Evolutionary conservation across 2,329 filamentous ascomycete species (phyloP).

Genomic region (Epichloe amarillans): DNA sequence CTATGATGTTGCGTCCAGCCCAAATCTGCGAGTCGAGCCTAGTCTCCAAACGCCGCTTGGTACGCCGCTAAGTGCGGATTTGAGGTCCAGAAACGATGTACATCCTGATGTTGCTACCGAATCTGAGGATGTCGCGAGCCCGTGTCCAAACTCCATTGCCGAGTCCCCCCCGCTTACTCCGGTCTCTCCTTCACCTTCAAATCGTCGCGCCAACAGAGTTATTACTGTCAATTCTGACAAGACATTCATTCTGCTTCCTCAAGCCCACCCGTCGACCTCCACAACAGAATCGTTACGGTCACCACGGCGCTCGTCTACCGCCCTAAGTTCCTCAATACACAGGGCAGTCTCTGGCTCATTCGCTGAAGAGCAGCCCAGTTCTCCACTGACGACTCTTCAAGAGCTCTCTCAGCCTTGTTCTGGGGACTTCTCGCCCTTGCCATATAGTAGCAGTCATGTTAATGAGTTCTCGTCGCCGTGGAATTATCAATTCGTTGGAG

Average conservation of each 20-base stretch:
- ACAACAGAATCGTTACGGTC: conserved; percentile 23
- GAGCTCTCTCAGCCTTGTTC: conserved; percentile 19
- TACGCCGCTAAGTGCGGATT: not conserved
- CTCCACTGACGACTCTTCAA: conserved; percentile 33
- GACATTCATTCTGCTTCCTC: conserved; percentile 39
- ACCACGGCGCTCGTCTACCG: conserved; percentile 30
- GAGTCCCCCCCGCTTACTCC: not conserved
- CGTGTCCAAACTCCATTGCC: not conserved
- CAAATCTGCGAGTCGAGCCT: not conserved
- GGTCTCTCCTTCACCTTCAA: conserved; percentile 16
- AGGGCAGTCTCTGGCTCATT: conserved; percentile 8
- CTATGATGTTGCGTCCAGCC: not conserved
- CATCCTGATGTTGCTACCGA: not conserved
- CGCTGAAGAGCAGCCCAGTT: conserved; percentile 34
- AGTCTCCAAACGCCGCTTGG: not conserved
- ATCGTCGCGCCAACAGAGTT: conserved; percentile 19
- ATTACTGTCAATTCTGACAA: conserved; percentile 43
- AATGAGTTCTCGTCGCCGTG: conserved; percentile 27
- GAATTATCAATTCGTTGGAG: conserved; percentile 41
- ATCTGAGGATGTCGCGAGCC: not conserved
- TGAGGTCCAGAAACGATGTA: not conserved
- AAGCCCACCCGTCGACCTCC: conserved; percentile 18
- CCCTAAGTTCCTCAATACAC: conserved; percentile 33
- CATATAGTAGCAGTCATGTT: conserved; percentile 8
- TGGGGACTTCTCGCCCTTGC: conserved; percentile 6